A percentile compares a stretch with the other conserved stretches of the same genome.
Conservation (phyloP, 768 basidiomycete genomes). For the Udeniomyces megalosporus region DNA sequence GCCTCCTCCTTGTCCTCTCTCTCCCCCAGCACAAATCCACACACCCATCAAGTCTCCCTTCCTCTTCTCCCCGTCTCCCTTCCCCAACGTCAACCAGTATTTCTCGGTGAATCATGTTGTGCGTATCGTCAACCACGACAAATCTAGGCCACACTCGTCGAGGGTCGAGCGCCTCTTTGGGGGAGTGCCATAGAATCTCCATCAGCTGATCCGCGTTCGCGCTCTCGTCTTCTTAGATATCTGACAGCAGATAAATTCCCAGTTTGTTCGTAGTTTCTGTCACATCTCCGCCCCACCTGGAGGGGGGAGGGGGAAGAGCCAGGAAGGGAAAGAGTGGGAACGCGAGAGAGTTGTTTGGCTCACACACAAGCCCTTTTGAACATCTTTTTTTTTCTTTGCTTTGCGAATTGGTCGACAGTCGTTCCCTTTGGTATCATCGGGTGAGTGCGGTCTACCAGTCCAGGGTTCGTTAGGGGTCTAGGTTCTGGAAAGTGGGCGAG, state of each 20-base stretch:
- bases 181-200: too few species aligned
- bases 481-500: too few species aligned
- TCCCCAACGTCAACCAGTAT: too few species aligned
- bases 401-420: slow-evolving; percentile 38
- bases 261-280: slow-evolving; percentile 49
- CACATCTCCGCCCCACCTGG: neutral
- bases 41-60: too few species aligned
- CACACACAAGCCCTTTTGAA: slow-evolving; percentile 2
- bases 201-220: too few species aligned
- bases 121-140: too few species aligned
- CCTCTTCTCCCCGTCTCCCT: too few species aligned
- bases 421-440: slow-evolving; percentile 31
- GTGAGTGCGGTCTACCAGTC: slow-evolving; percentile 17
- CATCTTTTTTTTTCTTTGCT: slow-evolving; percentile 10
- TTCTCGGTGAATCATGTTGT: too few species aligned
- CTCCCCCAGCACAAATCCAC: too few species aligned
- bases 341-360: neutral
- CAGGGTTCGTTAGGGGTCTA: neutral
- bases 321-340: neutral
- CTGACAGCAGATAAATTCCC: slow-evolving; percentile 81
- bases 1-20: too few species aligned
- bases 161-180: too few species aligned
- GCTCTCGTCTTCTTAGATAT: slow-evolving; percentile 32
- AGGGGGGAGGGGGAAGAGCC: neutral
- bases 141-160: too few species aligned